Percentiles rank a stretch among this genome's conserved stretches.
phyloP scores from a whole-genome alignment of 345 rosid genomes.

The Gossypium herbaceum region DNA sequence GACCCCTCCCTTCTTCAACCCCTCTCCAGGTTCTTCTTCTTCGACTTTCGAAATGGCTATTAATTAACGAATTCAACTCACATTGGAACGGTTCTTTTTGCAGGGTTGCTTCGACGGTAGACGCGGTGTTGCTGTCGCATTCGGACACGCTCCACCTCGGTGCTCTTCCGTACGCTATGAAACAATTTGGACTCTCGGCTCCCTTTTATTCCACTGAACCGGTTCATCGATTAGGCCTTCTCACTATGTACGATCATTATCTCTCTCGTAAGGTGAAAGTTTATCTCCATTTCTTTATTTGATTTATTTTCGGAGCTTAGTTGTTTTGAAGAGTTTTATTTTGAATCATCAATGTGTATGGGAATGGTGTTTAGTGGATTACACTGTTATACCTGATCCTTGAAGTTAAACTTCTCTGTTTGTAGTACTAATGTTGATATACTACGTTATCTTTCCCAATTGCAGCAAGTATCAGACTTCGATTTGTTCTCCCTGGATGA shows the following conservation, averaged over 20 bases:
- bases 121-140: conserved; percentile 85
- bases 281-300: background rate
- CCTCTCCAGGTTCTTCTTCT: conserved; percentile 55
- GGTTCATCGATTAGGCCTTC: conserved; percentile 71
- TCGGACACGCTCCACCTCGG: conserved; percentile 90
- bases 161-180: conserved; percentile 91
- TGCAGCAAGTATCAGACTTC: conserved; percentile 94
- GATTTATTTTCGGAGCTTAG: background rate
- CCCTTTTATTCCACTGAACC: conserved; percentile 88
- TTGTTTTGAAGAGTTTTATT: background rate
- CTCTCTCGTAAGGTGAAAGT: conserved; percentile 69
- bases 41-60: background rate
- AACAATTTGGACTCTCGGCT: conserved; percentile 80
- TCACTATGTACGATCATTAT: conserved; percentile 93
- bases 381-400: too few relatives aligned
- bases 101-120: conserved; percentile 77
- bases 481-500: conserved; percentile 89
- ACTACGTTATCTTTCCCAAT: background rate
- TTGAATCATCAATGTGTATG: too few relatives aligned
- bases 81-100: background rate
- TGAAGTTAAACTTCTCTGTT: background rate
- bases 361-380: too few relatives aligned
- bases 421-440: background rate
- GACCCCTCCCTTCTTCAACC: conserved; percentile 84
- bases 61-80: background rate